Evolutionary conservation across 1,139 yeast genomes (phyloP).

Genomic region (Suhomyces atakaporum): DNA sequence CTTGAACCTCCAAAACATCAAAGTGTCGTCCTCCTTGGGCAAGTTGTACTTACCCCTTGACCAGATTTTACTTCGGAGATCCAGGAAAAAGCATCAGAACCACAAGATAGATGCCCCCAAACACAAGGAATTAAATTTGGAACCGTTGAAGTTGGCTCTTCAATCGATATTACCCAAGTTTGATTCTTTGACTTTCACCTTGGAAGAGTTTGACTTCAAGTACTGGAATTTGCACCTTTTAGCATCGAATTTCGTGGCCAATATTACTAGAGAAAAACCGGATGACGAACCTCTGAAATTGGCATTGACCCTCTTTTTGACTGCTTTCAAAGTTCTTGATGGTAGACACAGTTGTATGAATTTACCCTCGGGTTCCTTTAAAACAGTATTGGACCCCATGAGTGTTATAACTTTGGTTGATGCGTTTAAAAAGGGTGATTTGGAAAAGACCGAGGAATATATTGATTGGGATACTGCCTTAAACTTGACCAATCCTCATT

Average conservation of each 20-base stretch:
- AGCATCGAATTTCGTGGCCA: constrained; percentile 25
- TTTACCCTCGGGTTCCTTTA: constrained; percentile 37
- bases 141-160: neutral
- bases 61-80: constrained; percentile 1
- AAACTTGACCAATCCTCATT: constrained; percentile 32
- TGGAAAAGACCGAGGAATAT: constrained; percentile 13
- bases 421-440: constrained; percentile 11
- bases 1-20: constrained; percentile 22
- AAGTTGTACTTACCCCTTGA: constrained; percentile 31
- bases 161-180: constrained; percentile 10
- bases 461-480: constrained; percentile 16
- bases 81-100: constrained; percentile 4
- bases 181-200: constrained; percentile 19
- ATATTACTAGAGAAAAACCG: constrained; percentile 9
- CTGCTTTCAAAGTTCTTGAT: constrained; percentile 35
- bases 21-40: constrained; percentile 25
- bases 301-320: constrained; percentile 22
- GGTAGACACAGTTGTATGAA: constrained; percentile 35
- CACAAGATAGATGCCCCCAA: constrained; percentile 1
- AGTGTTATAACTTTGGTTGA: constrained; percentile 14
- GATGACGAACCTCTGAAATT: constrained; percentile 17
- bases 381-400: constrained; percentile 15
- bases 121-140: too few relatives aligned
- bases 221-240: constrained; percentile 21
- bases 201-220: constrained; percentile 35